These are phyloP conservation scores for Rhizopogon parksii DNA, from an alignment of 1,284 basidiomycete species.

Conservation along the genomic window DNA sequence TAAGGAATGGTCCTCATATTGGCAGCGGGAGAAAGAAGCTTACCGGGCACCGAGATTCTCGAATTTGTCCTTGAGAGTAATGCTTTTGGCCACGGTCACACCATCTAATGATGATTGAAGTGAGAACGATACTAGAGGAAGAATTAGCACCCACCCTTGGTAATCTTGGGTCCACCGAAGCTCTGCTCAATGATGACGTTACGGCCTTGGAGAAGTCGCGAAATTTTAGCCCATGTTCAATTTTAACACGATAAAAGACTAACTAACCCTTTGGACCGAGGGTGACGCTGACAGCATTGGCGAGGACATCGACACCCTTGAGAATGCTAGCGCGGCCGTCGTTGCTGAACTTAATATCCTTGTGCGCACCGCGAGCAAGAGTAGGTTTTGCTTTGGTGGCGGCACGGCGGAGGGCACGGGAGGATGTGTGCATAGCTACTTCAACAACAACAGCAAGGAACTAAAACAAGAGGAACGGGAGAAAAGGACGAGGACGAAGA, in stretches of 20 bases:
- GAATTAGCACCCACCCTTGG: constrained; percentile 61
- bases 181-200: constrained; percentile 99
- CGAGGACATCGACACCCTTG: constrained; percentile 92
- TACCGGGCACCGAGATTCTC: constrained; percentile 98
- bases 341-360: constrained; percentile 97
- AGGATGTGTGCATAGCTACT: constrained; percentile 35
- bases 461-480: neutral
- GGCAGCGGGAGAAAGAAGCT: constrained; percentile 21
- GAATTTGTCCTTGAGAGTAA: constrained; percentile 95
- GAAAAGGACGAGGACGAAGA: neutral
- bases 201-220: constrained; percentile 50
- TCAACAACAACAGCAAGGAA: neutral
- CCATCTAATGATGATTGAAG: constrained; percentile 54
- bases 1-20: neutral
- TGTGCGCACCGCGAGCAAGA: constrained; percentile 73
- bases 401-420: constrained; percentile 41
- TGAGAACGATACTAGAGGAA: constrained; percentile 3
- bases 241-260: constrained; percentile 11
- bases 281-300: constrained; percentile 92
- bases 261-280: constrained; percentile 92
- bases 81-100: constrained; percentile 96
- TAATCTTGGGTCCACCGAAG: constrained; percentile 96
- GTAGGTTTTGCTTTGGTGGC: constrained; percentile 34
- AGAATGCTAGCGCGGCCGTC: constrained; percentile 92
- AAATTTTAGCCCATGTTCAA: constrained; percentile 5